Percentiles rank a stretch among this genome's conserved stretches.
These are phyloP conservation scores for Nematocida sp. DNA, from an alignment of 371 early-diverging fungal species.

Conservation along the genomic window DNA sequence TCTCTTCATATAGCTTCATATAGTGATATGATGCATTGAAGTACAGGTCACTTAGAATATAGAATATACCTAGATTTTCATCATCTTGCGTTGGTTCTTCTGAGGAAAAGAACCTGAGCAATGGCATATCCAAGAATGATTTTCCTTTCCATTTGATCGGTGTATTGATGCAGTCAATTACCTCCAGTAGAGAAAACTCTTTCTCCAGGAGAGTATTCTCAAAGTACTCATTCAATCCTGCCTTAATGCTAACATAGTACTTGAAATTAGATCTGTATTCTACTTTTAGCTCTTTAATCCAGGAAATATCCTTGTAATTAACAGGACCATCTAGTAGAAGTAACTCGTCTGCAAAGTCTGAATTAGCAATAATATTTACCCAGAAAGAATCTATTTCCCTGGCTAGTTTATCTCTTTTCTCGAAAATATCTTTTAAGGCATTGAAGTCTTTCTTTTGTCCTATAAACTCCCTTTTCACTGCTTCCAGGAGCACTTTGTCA, in stretches of 20 bases:
- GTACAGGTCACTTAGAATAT: slow-evolving; percentile 35
- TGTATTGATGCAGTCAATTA: slow-evolving; percentile 17
- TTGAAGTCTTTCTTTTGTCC: slow-evolving; percentile 3
- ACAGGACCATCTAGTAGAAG: neutral
- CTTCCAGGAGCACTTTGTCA: slow-evolving; percentile 10
- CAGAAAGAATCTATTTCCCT: slow-evolving; percentile 37
- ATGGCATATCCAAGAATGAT: slow-evolving; percentile 5
- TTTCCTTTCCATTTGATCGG: slow-evolving; percentile 53
- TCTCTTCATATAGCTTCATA: neutral
- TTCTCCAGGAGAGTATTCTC: slow-evolving; percentile 50
- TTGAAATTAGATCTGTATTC: slow-evolving; percentile 52
- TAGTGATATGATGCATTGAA: slow-evolving; percentile 47
- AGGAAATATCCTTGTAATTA: neutral
- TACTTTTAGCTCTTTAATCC: slow-evolving; percentile 51
- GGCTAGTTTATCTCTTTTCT: slow-evolving; percentile 5
- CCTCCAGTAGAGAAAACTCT: slow-evolving; percentile 42
- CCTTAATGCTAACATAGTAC: slow-evolving; percentile 46
- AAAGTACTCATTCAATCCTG: slow-evolving; percentile 54
- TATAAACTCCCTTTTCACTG: slow-evolving; percentile 24
- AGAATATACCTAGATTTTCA: slow-evolving; percentile 10
- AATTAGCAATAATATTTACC: slow-evolving; percentile 3
- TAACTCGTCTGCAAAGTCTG: slow-evolving; percentile 16
- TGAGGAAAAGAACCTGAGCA: slow-evolving; percentile 29
- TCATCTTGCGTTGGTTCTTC: slow-evolving; percentile 20
- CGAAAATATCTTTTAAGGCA: slow-evolving; percentile 1